These are phyloP conservation scores for Apiosordaria backusii DNA, from an alignment of 495 filamentous ascomycete genomes.

Conservation along the genomic window DNA sequence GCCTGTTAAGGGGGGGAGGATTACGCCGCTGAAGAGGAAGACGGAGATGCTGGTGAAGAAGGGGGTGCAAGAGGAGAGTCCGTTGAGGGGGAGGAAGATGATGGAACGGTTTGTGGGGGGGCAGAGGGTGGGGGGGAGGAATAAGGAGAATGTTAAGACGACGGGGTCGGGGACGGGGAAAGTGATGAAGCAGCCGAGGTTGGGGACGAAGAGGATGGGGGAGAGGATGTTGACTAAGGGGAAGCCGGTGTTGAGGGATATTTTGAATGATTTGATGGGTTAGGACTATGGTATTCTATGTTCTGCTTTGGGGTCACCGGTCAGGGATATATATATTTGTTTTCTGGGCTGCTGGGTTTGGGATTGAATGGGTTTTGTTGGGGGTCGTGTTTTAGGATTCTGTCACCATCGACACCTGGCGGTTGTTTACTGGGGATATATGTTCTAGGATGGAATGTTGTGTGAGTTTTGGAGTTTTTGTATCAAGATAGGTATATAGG, in stretches of 20 bases:
- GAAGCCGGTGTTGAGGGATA: slow-evolving; percentile 45
- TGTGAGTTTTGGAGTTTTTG: neutral
- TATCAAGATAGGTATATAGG: neutral
- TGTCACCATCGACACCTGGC: neutral
- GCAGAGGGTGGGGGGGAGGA: slow-evolving; percentile 7
- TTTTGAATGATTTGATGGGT: slow-evolving; percentile 46
- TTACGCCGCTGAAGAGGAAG: slow-evolving; percentile 3
- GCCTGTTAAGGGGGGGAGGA: slow-evolving; percentile 13
- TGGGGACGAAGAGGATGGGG: slow-evolving; percentile 31
- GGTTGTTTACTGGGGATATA: neutral
- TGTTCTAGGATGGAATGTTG: neutral
- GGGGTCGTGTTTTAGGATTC: neutral
- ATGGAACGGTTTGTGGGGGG: slow-evolving; percentile 4
- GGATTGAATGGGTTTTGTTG: neutral
- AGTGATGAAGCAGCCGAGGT: slow-evolving; percentile 6
- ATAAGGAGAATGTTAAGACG: slow-evolving; percentile 32
- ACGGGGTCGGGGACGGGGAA: slow-evolving; percentile 29
- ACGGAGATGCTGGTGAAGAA: neutral
- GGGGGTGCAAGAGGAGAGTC: neutral
- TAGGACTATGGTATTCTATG: slow-evolving; percentile 26
- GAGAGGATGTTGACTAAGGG: slow-evolving; percentile 39
- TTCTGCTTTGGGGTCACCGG: too few relatives aligned
- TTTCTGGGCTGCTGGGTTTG: neutral
- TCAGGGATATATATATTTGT: too few relatives aligned
- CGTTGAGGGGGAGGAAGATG: slow-evolving; percentile 4